Percentiles rank a stretch among this genome's conserved stretches.
These are phyloP conservation scores for Metschnikowia rubicola DNA, from an alignment of 805 yeast species.

Conservation along the genomic window DNA sequence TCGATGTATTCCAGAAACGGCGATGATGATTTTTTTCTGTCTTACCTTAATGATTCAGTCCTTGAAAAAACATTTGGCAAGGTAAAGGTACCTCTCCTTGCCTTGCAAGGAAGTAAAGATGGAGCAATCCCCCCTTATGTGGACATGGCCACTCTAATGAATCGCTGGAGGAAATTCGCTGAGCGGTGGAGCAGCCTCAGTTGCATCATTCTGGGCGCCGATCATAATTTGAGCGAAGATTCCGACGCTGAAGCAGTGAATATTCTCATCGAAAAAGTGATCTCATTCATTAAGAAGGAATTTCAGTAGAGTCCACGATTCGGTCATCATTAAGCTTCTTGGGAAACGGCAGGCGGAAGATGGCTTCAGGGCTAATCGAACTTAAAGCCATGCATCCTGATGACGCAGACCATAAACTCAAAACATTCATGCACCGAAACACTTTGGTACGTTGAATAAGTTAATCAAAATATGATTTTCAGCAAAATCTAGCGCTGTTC, in stretches of 20 bases:
- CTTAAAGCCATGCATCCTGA: too few relatives aligned
- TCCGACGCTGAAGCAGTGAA: background rate
- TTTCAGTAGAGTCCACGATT: too few relatives aligned
- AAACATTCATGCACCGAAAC: too few relatives aligned
- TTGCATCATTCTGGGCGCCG: slow-evolving; percentile 21
- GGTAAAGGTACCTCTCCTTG: slow-evolving; percentile 43
- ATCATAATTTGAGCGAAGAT: slow-evolving; percentile 46
- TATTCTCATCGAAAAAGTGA: background rate
- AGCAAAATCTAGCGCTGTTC: too few relatives aligned
- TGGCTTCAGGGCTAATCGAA: too few relatives aligned
- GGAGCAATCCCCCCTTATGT: slow-evolving; percentile 54
- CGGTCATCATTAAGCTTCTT: too few relatives aligned
- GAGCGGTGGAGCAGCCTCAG: slow-evolving; percentile 50
- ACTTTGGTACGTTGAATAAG: too few relatives aligned
- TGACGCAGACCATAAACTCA: too few relatives aligned
- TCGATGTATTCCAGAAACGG: slow-evolving; percentile 58
- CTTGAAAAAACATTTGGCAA: slow-evolving; percentile 50
- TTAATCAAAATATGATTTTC: too few relatives aligned
- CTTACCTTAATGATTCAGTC: slow-evolving; percentile 49
- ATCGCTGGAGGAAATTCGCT: slow-evolving; percentile 41
- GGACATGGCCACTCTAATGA: slow-evolving; percentile 46
- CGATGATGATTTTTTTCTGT: slow-evolving; percentile 76
- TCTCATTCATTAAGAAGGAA: background rate
- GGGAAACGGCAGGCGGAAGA: too few relatives aligned
- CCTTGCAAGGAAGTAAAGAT: slow-evolving; percentile 58